Conservation (phyloP, 1,284 basidiomycete genomes). For the Fomitopsis palustris region DNA sequence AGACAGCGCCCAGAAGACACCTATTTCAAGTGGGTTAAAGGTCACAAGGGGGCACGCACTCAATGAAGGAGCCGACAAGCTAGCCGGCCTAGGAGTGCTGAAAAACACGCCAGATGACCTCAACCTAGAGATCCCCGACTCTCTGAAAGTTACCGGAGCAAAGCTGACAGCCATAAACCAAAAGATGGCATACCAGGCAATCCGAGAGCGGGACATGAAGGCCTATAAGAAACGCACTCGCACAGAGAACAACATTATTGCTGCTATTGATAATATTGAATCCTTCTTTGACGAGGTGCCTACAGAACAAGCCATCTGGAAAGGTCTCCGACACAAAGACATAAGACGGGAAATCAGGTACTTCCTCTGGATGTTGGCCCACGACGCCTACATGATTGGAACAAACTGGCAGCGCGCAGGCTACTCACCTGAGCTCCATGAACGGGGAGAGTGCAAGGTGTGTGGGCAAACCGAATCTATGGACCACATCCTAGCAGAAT, state of each 20-base stretch:
- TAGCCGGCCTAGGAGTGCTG: background rate
- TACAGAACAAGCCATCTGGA: background rate
- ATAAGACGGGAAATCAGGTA: background rate
- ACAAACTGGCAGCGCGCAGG: background rate
- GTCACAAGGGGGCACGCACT: background rate
- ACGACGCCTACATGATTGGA: background rate
- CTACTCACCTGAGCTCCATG: background rate
- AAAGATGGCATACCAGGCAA: background rate
- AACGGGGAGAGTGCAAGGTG: background rate
- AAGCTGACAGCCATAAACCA: background rate
- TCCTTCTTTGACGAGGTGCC: background rate
- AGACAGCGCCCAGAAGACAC: background rate
- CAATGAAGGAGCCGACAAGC: background rate
- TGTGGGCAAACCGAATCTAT: background rate
- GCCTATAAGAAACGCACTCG: background rate
- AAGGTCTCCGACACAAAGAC: background rate
- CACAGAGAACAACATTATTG: background rate
- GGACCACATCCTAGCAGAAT: background rate
- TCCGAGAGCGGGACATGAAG: background rate
- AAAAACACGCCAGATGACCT: background rate
- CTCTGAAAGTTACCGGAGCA: background rate
- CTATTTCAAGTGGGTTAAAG: background rate
- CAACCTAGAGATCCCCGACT: background rate
- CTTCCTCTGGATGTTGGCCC: background rate
- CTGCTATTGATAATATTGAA: background rate